A percentile compares a stretch with the other conserved stretches of the same genome.
phyloP scores from a whole-genome alignment of 768 basidiomycete genomes.

The Pleurotus cornucopiae region DNA sequence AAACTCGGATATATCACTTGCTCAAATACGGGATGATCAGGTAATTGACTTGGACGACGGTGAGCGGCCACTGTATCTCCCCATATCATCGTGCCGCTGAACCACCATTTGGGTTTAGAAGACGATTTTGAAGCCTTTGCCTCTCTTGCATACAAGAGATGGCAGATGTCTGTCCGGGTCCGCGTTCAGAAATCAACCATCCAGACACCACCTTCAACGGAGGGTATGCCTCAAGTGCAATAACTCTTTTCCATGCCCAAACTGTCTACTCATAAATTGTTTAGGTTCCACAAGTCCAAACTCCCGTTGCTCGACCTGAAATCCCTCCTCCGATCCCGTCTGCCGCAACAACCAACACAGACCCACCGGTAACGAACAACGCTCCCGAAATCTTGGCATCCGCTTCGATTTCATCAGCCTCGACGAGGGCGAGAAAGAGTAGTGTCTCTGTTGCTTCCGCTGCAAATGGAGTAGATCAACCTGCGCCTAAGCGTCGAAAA shows the following conservation, averaged over 20 bases:
- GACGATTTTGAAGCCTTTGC: conserved; percentile 78
- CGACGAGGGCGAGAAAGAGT: neutral
- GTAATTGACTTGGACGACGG: conserved; percentile 76
- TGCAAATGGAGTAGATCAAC: neutral
- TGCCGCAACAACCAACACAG: no score
- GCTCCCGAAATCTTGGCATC: no score
- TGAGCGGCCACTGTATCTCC: conserved; percentile 23
- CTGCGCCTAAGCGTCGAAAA: neutral
- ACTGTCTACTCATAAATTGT: no score
- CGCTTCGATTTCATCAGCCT: neutral
- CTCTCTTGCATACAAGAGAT: conserved; percentile 34
- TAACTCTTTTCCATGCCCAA: no score
- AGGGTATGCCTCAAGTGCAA: no score
- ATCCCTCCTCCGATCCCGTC: no score
- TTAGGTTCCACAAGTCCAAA: no score
- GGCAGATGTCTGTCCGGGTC: conserved; percentile 21
- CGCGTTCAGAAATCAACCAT: conserved; percentile 32
- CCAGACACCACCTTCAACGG: no score
- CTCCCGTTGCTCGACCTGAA: no score
- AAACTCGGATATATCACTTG: conserved; percentile 29
- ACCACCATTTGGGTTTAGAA: conserved; percentile 36
- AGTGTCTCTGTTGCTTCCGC: neutral
- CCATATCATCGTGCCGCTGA: neutral
- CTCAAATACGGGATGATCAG: conserved; percentile 51
- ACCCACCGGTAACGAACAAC: no score